Percentiles rank a stretch among this genome's conserved stretches.
phyloP scores from a whole-genome alignment of 1,139 yeast species.

The Zygosaccharomyces pseudobailii region DNA sequence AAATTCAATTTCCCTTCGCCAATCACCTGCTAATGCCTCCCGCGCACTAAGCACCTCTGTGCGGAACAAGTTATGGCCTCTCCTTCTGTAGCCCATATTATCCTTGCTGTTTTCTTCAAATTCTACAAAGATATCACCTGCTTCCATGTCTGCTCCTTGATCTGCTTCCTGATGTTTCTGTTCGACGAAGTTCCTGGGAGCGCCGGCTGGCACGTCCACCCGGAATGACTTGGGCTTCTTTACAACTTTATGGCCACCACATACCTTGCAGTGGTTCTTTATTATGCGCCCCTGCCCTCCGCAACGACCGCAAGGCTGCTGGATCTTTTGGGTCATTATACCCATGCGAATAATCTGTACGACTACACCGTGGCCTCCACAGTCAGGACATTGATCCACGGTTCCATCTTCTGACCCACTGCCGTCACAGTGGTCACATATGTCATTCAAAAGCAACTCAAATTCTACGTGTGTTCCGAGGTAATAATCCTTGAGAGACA shows the following conservation, averaged over 20 bases:
- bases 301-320: slow-evolving; percentile 74
- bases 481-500: slow-evolving; percentile 63
- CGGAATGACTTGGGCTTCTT: slow-evolving; percentile 54
- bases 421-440: slow-evolving; percentile 76
- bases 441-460: slow-evolving; percentile 61
- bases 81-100: slow-evolving; percentile 82
- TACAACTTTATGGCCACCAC: slow-evolving; percentile 67
- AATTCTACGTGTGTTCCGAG: slow-evolving; percentile 62
- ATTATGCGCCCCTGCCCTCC: slow-evolving; percentile 70
- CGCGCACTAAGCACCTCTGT: slow-evolving; percentile 68
- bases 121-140: slow-evolving; percentile 71
- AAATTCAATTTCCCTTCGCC: slow-evolving; percentile 64
- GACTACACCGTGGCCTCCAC: slow-evolving; percentile 71
- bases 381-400: slow-evolving; percentile 55
- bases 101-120: slow-evolving; percentile 49
- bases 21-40: slow-evolving; percentile 75
- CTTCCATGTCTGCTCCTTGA: slow-evolving; percentile 69
- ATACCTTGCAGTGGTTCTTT: slow-evolving; percentile 56
- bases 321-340: slow-evolving; percentile 84
- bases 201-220: slow-evolving; percentile 66
- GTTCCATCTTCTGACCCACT: slow-evolving; percentile 79
- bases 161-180: slow-evolving; percentile 76
- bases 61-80: slow-evolving; percentile 68
- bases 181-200: slow-evolving; percentile 54
- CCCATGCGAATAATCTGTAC: slow-evolving; percentile 73